Conservation (phyloP, 228 moss, liverwort and hornwort species). For the Sphagnum fallax region DNA sequence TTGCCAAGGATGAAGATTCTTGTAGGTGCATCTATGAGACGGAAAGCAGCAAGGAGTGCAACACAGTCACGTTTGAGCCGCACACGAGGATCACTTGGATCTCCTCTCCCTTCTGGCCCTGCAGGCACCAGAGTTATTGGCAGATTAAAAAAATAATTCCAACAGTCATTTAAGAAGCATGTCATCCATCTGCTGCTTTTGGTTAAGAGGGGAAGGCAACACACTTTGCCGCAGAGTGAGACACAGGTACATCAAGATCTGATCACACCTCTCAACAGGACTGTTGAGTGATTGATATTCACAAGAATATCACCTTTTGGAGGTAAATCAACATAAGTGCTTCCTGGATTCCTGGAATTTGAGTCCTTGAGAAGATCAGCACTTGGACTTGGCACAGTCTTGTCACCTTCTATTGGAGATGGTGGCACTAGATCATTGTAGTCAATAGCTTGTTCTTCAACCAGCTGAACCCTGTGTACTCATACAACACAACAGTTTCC, state of each 20-base stretch:
- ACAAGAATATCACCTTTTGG: conserved; percentile 19
- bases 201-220: too few relatives aligned
- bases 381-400: conserved; percentile 9
- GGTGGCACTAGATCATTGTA: conserved; percentile 79
- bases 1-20: conserved; percentile 59
- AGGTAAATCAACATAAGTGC: conserved; percentile 40
- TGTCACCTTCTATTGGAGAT: conserved; percentile 28
- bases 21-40: conserved; percentile 42
- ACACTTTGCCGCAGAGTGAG: too few relatives aligned
- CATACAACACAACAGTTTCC: background rate
- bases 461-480: conserved; percentile 42
- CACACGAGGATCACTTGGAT: conserved; percentile 62
- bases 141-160: too few relatives aligned
- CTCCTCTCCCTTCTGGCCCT: conserved; percentile 50
- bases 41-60: conserved; percentile 71
- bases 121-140: conserved; percentile 1
- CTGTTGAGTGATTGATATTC: background rate
- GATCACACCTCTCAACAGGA: too few relatives aligned
- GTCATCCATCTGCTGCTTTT: too few relatives aligned
- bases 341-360: conserved; percentile 14
- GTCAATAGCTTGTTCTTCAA: conserved; percentile 63
- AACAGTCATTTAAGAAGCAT: too few relatives aligned
- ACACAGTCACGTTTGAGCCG: conserved; percentile 87
- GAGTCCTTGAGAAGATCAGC: conserved; percentile 7
- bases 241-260: too few relatives aligned